Evolutionary conservation across 495 filamentous ascomycete species (phyloP).

Genomic region (Aspergillus conjunctus): DNA sequence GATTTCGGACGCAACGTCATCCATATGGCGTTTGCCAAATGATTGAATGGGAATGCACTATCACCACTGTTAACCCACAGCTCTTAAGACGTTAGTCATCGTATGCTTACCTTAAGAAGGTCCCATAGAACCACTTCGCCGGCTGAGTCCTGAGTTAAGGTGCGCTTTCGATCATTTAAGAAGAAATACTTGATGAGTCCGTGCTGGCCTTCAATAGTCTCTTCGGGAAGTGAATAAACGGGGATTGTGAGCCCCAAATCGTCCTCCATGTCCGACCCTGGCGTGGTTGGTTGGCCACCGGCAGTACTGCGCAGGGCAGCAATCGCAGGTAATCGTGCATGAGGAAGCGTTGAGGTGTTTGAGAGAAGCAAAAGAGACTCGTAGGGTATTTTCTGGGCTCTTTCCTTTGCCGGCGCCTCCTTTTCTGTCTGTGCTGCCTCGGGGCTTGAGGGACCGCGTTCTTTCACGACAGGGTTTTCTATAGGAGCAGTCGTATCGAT

Average conservation of each 20-base stretch:
- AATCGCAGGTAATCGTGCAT: constrained; percentile 49
- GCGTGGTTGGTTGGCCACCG: constrained; percentile 58
- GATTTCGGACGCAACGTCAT: constrained; percentile 84
- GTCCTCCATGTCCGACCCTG: constrained; percentile 60
- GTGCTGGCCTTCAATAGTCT: constrained; percentile 93
- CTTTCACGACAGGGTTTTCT: constrained; percentile 53
- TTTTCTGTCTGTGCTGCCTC: constrained; percentile 14
- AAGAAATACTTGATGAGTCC: constrained; percentile 91
- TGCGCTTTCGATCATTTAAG: constrained; percentile 85
- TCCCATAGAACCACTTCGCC: constrained; percentile 98
- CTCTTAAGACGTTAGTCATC: not conserved
- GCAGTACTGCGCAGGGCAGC: constrained; percentile 50
- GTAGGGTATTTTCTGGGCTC: constrained; percentile 69
- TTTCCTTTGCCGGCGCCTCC: constrained; percentile 11
- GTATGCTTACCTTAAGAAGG: constrained; percentile 66
- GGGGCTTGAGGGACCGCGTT: constrained; percentile 37
- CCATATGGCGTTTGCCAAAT: constrained; percentile 90
- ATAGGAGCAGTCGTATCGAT: constrained; percentile 71
- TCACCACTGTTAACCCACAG: constrained; percentile 17
- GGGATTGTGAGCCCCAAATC: constrained; percentile 61
- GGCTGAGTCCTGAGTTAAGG: constrained; percentile 89
- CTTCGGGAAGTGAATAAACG: constrained; percentile 72
- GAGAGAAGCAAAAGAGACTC: constrained; percentile 78
- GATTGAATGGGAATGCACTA: constrained; percentile 82
- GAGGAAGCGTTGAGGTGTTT: constrained; percentile 75